These are phyloP conservation scores for Pseudogymnoascus sp. DNA, from an alignment of 2,329 filamentous ascomycete species.

Conservation along the genomic window DNA sequence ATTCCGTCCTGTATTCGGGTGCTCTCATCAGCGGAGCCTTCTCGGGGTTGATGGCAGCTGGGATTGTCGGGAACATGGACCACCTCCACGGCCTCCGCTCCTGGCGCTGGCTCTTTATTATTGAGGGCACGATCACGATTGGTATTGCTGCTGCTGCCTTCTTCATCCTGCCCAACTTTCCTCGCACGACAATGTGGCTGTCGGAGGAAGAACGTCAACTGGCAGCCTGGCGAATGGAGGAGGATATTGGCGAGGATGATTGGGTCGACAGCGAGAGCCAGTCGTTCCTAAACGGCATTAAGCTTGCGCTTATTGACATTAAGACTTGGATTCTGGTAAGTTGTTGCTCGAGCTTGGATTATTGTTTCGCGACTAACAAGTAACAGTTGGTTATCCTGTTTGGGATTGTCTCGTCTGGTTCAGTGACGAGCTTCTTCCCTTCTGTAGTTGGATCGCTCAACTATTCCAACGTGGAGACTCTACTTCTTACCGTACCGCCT, in stretches of 20 bases:
- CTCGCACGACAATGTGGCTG: conserved; percentile 49
- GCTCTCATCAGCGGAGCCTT: conserved; percentile 65
- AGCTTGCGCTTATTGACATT: conserved; percentile 32
- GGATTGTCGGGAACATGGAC: conserved; percentile 59
- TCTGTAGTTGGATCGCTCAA: conserved; percentile 61
- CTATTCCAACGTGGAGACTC: conserved; percentile 50
- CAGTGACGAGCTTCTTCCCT: conserved; percentile 61
- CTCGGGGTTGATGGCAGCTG: conserved; percentile 55
- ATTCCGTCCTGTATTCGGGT: conserved; percentile 58
- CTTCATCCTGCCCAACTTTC: conserved; percentile 60
- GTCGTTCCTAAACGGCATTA: conserved; percentile 45
- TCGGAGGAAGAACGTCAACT: conserved; percentile 47
- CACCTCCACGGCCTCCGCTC: conserved; percentile 46
- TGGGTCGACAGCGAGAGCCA: conserved; percentile 49
- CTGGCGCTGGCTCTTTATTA: conserved; percentile 63
- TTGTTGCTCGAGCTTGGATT: conserved; percentile 20
- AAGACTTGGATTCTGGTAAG: conserved; percentile 52
- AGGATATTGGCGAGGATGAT: conserved; percentile 58
- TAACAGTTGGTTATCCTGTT: conserved; percentile 45
- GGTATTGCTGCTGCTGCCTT: conserved; percentile 47
- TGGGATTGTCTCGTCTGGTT: conserved; percentile 47
- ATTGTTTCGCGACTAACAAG: conserved; percentile 14
- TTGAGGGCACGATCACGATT: conserved; percentile 58
- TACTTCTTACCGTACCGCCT: conserved; percentile 57
- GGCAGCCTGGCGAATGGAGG: conserved; percentile 52